Evolutionary conservation across 139 green algal species (phyloP).

Genomic region (Haematococcus lacustris): DNA sequence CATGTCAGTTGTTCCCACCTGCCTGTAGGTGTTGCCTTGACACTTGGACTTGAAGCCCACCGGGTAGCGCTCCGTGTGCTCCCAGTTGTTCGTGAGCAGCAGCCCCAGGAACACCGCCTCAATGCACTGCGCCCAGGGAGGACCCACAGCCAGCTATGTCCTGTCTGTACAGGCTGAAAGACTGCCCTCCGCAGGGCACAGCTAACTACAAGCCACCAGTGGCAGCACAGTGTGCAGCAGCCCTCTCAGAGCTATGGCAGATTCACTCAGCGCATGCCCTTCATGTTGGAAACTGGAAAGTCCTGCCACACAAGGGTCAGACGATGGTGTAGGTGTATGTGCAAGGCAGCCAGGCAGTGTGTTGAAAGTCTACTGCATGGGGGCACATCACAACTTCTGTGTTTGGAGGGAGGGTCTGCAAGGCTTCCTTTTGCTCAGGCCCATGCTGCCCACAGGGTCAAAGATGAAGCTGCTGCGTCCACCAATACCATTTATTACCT

Average conservation of each 20-base stretch:
- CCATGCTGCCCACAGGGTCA: neutral
- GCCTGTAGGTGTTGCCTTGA: constrained; percentile 29
- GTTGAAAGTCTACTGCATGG: neutral
- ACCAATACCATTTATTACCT: constrained; percentile 2
- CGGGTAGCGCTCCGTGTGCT: constrained; percentile 39
- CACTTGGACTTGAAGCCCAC: constrained; percentile 53
- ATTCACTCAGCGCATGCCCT: neutral
- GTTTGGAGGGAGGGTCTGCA: neutral
- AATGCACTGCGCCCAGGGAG: neutral
- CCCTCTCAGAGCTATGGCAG: no score
- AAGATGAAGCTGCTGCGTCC: neutral
- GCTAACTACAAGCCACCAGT: no score
- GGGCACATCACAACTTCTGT: neutral
- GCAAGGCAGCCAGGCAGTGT: neutral
- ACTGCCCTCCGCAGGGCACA: no score
- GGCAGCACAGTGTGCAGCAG: no score
- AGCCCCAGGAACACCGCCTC: constrained; percentile 37
- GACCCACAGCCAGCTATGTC: neutral
- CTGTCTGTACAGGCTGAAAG: neutral
- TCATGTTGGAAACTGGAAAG: neutral
- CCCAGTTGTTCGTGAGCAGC: constrained; percentile 42
- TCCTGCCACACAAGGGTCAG: neutral
- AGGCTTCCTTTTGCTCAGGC: no score
- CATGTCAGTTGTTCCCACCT: neutral
- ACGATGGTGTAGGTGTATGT: neutral